Base-by-base conservation (phyloP, 768 basidiomycete species). In the Boletellus ananas region DNA sequence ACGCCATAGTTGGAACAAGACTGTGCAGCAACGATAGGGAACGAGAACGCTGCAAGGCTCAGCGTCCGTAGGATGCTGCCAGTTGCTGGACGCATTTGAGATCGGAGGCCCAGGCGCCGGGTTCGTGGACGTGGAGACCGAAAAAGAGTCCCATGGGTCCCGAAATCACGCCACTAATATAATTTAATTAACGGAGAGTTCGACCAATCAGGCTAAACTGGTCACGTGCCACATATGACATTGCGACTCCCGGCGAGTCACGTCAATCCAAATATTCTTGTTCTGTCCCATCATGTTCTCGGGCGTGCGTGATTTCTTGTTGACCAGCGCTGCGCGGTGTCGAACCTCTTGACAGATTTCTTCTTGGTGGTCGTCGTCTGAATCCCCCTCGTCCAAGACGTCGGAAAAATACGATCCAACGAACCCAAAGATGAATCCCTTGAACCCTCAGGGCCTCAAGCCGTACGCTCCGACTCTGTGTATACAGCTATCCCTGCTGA, bases 391-490 rank as follows among this genome's bases (percentile, higher is more conserved):
- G 8, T 35, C 58, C 12, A 48, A 59, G 33, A 59, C 69, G 33
- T 55, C 65, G 55, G 74, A 75, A 49, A 74, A 78, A 34, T 88
- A 74, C 54, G 83, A 89, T 69, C 83, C 86, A 1, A 85, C 86
- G 14, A 76, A 89, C 63, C 87, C 87, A 9, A 84, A 82, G 62
- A 72, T 79, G 74, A 96, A 96, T 65, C 93, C 91, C 9, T 70
- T 94, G 49, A 98, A 98, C 66, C 95, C 95, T 0, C 62, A 93
- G 61, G 94, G 94, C n/a, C 71, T 96, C 45, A 99, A 98, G 67
- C 89, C 95, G 95, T 96, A 66, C 51, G 91, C 13, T 14, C 9
- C 18, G 16, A 31, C 42, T 23, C 17, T 9, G 25, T 33, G 9
- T 4, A 2, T 17, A 17, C 5, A 1, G 1, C 20, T 13, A 8